These are phyloP conservation scores for Scorias spongiosa DNA, from an alignment of 2,329 filamentous ascomycete species.

Conservation along the genomic window DNA sequence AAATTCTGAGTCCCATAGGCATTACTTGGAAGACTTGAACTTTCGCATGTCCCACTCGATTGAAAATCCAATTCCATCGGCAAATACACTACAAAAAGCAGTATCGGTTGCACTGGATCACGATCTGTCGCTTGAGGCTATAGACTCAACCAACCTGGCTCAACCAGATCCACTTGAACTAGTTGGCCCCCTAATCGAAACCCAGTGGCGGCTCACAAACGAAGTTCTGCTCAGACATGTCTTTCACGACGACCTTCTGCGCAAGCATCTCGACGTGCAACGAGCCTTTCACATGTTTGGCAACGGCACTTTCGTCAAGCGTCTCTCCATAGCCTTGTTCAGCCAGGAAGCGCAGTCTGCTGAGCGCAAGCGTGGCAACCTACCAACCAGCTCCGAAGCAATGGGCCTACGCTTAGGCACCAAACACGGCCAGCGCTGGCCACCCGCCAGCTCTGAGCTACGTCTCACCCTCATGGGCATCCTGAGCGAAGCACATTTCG, in stretches of 20 bases:
- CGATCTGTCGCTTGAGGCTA: too few relatives aligned
- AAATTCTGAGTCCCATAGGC: background rate
- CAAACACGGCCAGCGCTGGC: conserved; percentile 58
- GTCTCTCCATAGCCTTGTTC: conserved; percentile 70
- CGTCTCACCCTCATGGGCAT: conserved; percentile 77
- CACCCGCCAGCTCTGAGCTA: conserved; percentile 86
- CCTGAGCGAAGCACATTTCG: conserved; percentile 54
- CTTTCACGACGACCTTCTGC: conserved; percentile 58
- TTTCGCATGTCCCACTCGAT: background rate
- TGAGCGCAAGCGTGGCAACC: conserved; percentile 54
- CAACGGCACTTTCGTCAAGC: conserved; percentile 68
- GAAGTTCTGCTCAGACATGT: conserved; percentile 61
- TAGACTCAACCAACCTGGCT: background rate
- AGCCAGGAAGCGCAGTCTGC: conserved; percentile 67
- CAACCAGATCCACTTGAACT: conserved; percentile 5
- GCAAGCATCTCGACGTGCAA: conserved; percentile 58
- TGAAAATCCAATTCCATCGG: background rate
- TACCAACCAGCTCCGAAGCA: conserved; percentile 46
- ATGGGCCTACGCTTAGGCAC: conserved; percentile 77
- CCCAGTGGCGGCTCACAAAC: conserved; percentile 65
- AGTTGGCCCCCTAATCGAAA: conserved; percentile 45
- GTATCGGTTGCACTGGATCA: too few relatives aligned
- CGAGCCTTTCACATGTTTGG: conserved; percentile 70
- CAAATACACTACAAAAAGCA: too few relatives aligned
- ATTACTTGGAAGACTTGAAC: background rate